Evolutionary conservation across 257 asterid genomes (phyloP).

Genomic region (Mitragyna speciosa): DNA sequence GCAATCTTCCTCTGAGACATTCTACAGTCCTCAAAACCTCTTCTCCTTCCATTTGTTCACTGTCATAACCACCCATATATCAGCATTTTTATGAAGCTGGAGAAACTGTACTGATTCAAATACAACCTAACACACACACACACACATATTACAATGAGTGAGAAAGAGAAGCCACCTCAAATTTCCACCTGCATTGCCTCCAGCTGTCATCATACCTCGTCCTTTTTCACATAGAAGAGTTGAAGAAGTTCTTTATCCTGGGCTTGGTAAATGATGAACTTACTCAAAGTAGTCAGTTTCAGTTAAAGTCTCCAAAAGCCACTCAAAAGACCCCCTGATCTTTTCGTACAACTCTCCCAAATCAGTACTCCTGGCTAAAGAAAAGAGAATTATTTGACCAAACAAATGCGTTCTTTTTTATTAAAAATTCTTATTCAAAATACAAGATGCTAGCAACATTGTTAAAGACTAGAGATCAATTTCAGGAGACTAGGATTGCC

Average conservation of each 20-base stretch:
- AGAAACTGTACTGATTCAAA: not conserved
- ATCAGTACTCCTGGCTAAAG: not conserved
- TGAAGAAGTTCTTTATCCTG: not conserved
- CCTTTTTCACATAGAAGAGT: not conserved
- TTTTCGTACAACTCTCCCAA: not conserved
- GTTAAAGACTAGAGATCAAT: not conserved
- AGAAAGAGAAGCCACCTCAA: conserved; percentile 18
- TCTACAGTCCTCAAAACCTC: conserved; percentile 66
- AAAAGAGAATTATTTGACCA: not conserved
- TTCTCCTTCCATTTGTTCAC: conserved; percentile 46
- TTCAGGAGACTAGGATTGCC: conserved; percentile 1
- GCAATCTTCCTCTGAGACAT: conserved; percentile 84
- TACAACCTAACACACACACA: not conserved
- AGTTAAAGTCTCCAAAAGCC: not conserved
- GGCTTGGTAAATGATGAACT: not conserved
- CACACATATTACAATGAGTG: not conserved
- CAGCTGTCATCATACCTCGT: conserved; percentile 14
- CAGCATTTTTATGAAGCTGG: not conserved
- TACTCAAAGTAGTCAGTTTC: not conserved
- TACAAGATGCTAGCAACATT: not conserved
- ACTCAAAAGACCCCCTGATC: conserved; percentile 1
- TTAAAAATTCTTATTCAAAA: not conserved
- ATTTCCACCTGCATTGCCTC: conserved; percentile 24
- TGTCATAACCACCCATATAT: not conserved
- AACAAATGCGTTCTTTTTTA: not conserved